Evolutionary conservation across 2,329 filamentous ascomycete species (phyloP), one percentile per base, ranked within the genome.

Genomic region (Colletotrichum tamarilloi): DNA sequence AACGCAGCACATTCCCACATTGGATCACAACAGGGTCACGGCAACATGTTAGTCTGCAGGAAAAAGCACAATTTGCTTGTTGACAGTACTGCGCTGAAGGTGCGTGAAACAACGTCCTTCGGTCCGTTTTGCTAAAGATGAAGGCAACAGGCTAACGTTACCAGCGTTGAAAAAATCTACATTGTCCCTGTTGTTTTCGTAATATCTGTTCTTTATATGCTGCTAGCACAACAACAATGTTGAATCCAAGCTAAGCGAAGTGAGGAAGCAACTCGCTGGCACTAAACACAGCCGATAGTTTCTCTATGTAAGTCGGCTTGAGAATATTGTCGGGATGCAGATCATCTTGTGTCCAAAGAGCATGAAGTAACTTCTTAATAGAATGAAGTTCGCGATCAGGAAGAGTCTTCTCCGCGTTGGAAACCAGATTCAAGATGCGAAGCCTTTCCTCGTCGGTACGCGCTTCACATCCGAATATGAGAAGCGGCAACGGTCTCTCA

Each of bases 311-410:
- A 16, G 62, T 75, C 26, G 76, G 52, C 28, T 63, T 16, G 7
- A 63, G 28, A 8, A 35, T 26, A 42, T 74, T 70, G 16, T 75
- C 74, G 16, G 68, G 56, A 1, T 65, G 70, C 0, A 84, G 75
- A 59, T 84, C 82, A 4, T 81, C 77, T 57, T 84, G 82, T 3
- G 79, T 77, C 82, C 82, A 84, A 2, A 81, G 42, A 0, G 77
- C 75, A 53, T 81, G 66, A 1, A 84, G 14, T 4, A 82, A 26
- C 1, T 58, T n/a, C 49, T 74, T 77, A 0, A 77, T 56, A 4
- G 76, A 67, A 1, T 76, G 69, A 3, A 80, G 75, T 2, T 75
- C 77, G 6, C 79, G 68, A 1, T 76, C 77, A 0, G 70, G 67
- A 8, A n/a, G n/a, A 0, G 55, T 70, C 0, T 65, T 59, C 8